Base-by-base conservation (phyloP, 306 rosid species). In the Rosa chinensis region DNA sequence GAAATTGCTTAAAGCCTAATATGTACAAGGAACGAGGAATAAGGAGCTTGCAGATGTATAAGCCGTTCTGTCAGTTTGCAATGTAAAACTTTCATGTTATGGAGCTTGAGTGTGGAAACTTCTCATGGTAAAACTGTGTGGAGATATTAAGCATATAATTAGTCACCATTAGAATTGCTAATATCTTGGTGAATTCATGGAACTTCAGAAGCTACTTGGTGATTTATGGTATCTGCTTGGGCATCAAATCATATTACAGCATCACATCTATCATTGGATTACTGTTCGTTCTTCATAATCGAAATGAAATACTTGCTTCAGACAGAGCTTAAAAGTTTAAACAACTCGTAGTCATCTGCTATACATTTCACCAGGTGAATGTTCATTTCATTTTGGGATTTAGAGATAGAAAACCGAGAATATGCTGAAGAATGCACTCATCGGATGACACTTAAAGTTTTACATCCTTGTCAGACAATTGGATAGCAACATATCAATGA, bases 1-100 rank as follows among this genome's bases (percentile, higher is more conserved):
- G 59, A 89, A 87, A 81, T 80, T 89, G 87, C 83, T 91, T 43
- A 8, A 43, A 43, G 45, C 45, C 7, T 43, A 43, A 43, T 42
- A 42, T 43, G 8, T 42, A 32, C 35, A 32, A 32, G 35, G 35
- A 32, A 32, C 81, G 73, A 42, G 63, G 52, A 42, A 47, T 20
- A 70, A 9, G 63, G 43, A 32, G 25, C 16, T 37, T 5, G 71
- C 39, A 56, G 67, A 35, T 70, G 7, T 70, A 39, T 56, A 20
- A 39, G 3, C 55, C 32, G 9, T 45, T 62, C 43, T 55, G 23
- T 32, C 64, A 17, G 8, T 11, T 4, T 69, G 49, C 25, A 18
- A 69, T 69, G 44, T 28, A 23, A 11, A 68, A 77, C 66, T 52
- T 77, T 50, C 23, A 39, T 39, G 37, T 32, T 1, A 2, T 17